Conservation (phyloP, 2,329 filamentous ascomycete species). For the Ophiocordyceps camponoti-floridani region DNA sequence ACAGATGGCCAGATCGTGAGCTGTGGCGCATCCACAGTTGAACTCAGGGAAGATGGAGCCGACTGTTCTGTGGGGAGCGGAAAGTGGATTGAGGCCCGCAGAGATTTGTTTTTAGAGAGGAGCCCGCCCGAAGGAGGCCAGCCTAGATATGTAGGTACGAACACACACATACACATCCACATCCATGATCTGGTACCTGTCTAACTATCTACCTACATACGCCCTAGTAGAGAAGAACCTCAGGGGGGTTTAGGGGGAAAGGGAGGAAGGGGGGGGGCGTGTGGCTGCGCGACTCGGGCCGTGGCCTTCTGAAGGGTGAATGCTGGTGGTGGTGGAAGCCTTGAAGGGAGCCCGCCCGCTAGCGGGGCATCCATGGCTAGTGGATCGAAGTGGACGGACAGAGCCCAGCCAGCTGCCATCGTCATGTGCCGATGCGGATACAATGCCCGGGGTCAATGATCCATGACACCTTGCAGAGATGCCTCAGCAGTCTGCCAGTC, state of each 20-base stretch:
- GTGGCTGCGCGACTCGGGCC: neutral
- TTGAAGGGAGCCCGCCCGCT: no score
- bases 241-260: neutral
- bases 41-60: neutral
- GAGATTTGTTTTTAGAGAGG: neutral
- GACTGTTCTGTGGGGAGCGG: conserved; percentile 1
- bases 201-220: no score
- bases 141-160: no score
- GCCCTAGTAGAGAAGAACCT: no score
- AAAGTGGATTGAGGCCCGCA: neutral
- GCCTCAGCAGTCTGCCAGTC: neutral
- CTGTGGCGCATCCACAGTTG: conserved; percentile 5
- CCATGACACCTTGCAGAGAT: neutral
- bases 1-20: conserved; percentile 4
- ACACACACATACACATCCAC: no score
- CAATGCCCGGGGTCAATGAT: neutral
- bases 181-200: no score
- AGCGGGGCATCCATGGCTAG: no score
- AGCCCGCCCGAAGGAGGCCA: neutral
- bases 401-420: no score
- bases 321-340: neutral
- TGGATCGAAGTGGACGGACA: no score
- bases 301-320: neutral
- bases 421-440: no score
- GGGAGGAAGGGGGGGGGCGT: neutral